Base-by-base conservation (phyloP, 2,329 filamentous ascomycete genomes). In the Fusarium metavorans region DNA sequence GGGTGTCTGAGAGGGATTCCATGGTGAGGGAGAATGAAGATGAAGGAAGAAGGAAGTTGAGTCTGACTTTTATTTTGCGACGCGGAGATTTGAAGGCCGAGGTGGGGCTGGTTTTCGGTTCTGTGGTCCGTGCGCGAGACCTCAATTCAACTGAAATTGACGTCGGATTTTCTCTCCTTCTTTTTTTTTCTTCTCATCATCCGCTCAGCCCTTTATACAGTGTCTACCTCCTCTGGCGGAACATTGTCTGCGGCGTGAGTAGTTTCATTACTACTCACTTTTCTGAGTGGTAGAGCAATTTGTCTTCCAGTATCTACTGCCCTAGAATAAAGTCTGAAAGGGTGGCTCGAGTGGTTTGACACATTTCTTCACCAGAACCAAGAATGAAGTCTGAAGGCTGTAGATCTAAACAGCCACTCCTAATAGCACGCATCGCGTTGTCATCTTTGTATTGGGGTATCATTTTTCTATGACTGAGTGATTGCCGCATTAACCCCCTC, bases 221-320 rank as follows among this genome's bases (percentile, higher is more conserved):
- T 82, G 74, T 78, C 76, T 79, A 76, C 71, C 73, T 75, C 70
- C 68, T 74, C 70, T 74, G 58, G 73, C 71, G 69, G 76, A 77
- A 74, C 64, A 77, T 78, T 77, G 77, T 66, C 60, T 64, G 75
- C 63, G 78, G 76, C 75, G 76, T 73, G 78, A 89, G 89, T 89
- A 89, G 90, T 85, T 89, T 90, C 84, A 82, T 79, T 83, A 82
- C 83, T 83, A 83, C 76, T 77, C 72, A 82, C 84, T 84, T 76
- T 70, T 68, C 65, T 86, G 89, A 87, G 91, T 89, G 91, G 88
- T 82, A 93, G 91, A 93, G 85, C 77, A 83, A 90, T 73, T 78
- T 80, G 83, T 90, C 92, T 88, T 90, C 92, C 92, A 92, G 93
- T 95, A 95, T 95, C 93, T 95, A 92, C 93, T 94, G 91, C 92